Percentiles rank a stretch among this genome's conserved stretches.
Evolutionary conservation across 2,329 filamentous ascomycete species (phyloP).

Genomic region (Allantophomopsis cytisporea): DNA sequence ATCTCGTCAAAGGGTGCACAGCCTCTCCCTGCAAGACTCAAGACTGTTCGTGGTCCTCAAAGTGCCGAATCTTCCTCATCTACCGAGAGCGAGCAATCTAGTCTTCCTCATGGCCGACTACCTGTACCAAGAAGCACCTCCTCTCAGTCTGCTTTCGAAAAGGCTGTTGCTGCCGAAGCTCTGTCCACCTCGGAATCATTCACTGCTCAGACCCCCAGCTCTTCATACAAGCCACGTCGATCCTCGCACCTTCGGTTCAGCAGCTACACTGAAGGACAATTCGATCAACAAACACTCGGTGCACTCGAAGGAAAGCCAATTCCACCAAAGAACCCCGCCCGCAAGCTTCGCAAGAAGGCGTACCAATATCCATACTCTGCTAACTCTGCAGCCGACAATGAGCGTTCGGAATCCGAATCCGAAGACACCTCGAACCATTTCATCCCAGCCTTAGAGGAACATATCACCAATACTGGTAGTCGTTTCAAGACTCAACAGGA

Average conservation of each 20-base stretch:
- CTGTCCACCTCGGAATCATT: background rate
- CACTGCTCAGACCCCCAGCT: background rate
- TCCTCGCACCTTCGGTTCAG: constrained; percentile 19
- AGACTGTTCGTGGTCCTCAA: constrained; percentile 4
- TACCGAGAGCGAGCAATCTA: constrained; percentile 2
- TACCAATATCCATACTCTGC: constrained; percentile 8
- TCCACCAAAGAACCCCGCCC: constrained; percentile 6
- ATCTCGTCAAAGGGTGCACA: constrained; percentile 24
- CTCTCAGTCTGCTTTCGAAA: background rate
- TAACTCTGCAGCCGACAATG: constrained; percentile 13
- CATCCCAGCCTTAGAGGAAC: no score
- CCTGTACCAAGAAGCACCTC: background rate
- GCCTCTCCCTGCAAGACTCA: constrained; percentile 11
- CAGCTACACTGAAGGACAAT: constrained; percentile 11
- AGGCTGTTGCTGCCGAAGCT: background rate
- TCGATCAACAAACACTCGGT: constrained; percentile 12
- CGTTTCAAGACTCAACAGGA: constrained; percentile 4
- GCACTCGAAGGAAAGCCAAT: constrained; percentile 11
- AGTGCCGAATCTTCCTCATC: constrained; percentile 5
- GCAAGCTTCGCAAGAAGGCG: constrained; percentile 7
- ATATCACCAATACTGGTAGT: no score
- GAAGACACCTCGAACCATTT: constrained; percentile 10
- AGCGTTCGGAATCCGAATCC: constrained; percentile 15
- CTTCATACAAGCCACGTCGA: constrained; percentile 17
- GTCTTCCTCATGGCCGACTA: background rate